Conservation (phyloP, 192 early-diverging fungal genomes). For the Obelidium mucronatum region DNA sequence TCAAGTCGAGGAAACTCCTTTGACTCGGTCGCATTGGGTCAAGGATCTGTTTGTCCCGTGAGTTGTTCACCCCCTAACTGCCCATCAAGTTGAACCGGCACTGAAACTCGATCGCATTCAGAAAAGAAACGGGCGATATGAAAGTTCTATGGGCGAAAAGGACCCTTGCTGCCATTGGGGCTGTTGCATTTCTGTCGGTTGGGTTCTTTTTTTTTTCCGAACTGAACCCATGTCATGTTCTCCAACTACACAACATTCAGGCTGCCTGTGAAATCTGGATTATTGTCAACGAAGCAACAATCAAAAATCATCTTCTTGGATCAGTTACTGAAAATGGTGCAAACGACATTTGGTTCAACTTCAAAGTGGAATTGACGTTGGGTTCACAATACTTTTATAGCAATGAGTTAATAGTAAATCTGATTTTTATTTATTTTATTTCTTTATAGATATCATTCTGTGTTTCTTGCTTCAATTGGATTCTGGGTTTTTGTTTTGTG, state of each 20-base stretch:
- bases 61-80: neutral
- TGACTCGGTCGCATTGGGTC: no score
- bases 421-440: neutral
- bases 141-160: neutral
- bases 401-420: neutral
- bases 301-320: neutral
- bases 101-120: slow-evolving; percentile 1
- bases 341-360: slow-evolving; percentile 16
- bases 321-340: neutral
- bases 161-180: neutral
- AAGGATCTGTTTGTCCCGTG: neutral
- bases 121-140: neutral
- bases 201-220: neutral
- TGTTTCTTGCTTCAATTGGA: slow-evolving; percentile 20
- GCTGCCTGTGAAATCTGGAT: slow-evolving; percentile 11
- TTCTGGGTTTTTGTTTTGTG: slow-evolving; percentile 18
- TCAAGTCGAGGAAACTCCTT: no score
- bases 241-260: no score
- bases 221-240: neutral
- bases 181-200: neutral
- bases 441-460: slow-evolving; percentile 13
- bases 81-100: no score
- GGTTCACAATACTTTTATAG: neutral
- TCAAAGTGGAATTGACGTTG: slow-evolving; percentile 21
- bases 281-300: neutral